Base-by-base conservation (phyloP, 768 basidiomycete species). In the Lyophyllum shimeji region DNA sequence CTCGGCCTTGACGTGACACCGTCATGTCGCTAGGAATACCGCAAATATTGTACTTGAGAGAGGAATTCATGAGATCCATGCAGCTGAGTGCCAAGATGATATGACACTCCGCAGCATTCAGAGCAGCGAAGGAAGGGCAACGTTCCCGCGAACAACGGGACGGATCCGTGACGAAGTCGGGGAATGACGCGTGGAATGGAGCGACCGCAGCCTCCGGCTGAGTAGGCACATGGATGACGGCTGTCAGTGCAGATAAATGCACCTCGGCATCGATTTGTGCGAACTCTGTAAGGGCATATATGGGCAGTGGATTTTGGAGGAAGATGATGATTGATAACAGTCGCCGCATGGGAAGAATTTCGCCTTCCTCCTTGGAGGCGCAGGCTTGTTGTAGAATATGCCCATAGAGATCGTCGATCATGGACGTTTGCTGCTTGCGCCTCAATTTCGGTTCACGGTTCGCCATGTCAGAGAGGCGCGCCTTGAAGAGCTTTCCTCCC, bases 21-120 rank as follows among this genome's bases (percentile, higher is more conserved):
- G 46, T 59, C 12, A n/a, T 39, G 12, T 55, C 43, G 29, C 20
- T 23, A n/a, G 46, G 45, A 48, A 56, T 17, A 0, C 29, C 50
- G 46, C 58, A 60, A 9, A 60, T 52, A 37, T 56, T 56, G 29
- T 56, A 53, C 55, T 48, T 60, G 2, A 60, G 58, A 17, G 24
- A 52, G 7, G 23, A n/a, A 40, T 60, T 60, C 54, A 56, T 55
- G 11, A 3, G 43, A 31, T 47, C 13, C 37, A 60, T 21, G 43
- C 58, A 60, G 51, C 46, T 56, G 20, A 52, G 45, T 20, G 55
- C 53, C 7, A 60, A 49, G 9, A 55, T 13, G 50, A 7, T 20
- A 25, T 59, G 58, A 27, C 40, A 18, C 42, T 47, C 31, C 1
- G 39, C 34, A 34, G 58, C 5, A 52, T 3, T 39, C 44, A 60